A percentile compares a stretch with the other conserved stretches of the same genome.
Conservation (phyloP, 352 stramenopile species). For the Elongisporangium anandrum region DNA sequence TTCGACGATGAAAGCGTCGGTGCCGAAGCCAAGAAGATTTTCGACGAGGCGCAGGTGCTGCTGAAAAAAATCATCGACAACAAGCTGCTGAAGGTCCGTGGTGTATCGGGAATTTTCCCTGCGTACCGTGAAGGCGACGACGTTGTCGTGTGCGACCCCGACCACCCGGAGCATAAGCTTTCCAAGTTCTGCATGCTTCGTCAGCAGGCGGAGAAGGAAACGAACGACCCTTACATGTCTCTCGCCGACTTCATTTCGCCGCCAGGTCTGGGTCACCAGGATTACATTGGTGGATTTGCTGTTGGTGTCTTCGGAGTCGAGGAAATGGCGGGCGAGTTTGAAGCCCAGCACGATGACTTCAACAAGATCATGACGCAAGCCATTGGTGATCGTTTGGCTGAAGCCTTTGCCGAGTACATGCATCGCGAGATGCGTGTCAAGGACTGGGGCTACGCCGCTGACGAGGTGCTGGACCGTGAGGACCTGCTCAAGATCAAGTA, state of each 20-base stretch:
- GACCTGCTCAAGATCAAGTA: slow-evolving; percentile 99
- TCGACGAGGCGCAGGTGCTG: slow-evolving; percentile 94
- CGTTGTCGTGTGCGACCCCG: slow-evolving; percentile 91
- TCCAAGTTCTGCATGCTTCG: slow-evolving; percentile 96
- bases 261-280: slow-evolving; percentile 24
- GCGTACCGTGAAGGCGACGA: slow-evolving; percentile 93
- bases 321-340: slow-evolving; percentile 89
- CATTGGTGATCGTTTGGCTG: slow-evolving; percentile 54
- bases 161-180: slow-evolving; percentile 65
- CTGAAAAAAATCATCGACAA: slow-evolving; percentile 93
- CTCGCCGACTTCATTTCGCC: slow-evolving; percentile 95
- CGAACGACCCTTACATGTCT: slow-evolving; percentile 92
- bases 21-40: slow-evolving; percentile 94
- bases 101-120: slow-evolving; percentile 94
- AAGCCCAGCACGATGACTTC: slow-evolving; percentile 96
- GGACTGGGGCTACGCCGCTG: slow-evolving; percentile 94
- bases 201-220: slow-evolving; percentile 97
- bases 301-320: slow-evolving; percentile 96
- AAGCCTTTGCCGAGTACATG: slow-evolving; percentile 96
- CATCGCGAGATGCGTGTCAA: slow-evolving; percentile 94
- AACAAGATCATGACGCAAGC: slow-evolving; percentile 97
- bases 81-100: slow-evolving; percentile 89
- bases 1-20: slow-evolving; percentile 96
- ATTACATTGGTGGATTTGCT: slow-evolving; percentile 95
- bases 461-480: slow-evolving; percentile 88